These are phyloP conservation scores for Westerdykella sp. DNA, from an alignment of 2,329 filamentous ascomycete species.

Conservation along the genomic window DNA sequence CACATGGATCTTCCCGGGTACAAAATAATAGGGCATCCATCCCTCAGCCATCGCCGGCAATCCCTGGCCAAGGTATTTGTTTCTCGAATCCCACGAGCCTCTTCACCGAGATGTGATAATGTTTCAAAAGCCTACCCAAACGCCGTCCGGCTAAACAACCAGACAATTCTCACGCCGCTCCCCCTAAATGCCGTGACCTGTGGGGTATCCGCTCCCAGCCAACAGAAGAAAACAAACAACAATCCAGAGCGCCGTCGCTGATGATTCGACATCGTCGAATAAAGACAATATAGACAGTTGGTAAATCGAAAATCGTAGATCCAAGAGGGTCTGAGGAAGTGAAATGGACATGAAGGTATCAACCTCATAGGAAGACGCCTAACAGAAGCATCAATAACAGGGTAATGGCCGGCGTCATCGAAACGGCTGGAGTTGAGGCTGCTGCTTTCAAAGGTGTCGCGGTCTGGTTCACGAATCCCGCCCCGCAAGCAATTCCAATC, in stretches of 20 bases:
- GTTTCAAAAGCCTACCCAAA: constrained; percentile 1
- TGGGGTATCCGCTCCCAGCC: constrained; percentile 17
- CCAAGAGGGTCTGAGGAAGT: constrained; percentile 2
- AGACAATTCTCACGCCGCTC: constrained; percentile 7
- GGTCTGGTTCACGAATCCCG: constrained; percentile 48
- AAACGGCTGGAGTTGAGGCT: constrained; percentile 15
- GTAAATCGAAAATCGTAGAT: constrained; percentile 1
- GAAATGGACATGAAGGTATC: constrained; percentile 8
- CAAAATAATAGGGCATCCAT: neutral
- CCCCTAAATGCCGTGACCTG: constrained; percentile 8
- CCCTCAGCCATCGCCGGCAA: neutral
- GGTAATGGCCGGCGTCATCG: constrained; percentile 26
- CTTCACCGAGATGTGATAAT: neutral
- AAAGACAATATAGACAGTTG: constrained; percentile 3
- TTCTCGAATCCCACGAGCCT: neutral
- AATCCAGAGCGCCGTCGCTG: constrained; percentile 31
- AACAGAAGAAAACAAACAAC: constrained; percentile 11
- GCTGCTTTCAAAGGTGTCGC: constrained; percentile 38
- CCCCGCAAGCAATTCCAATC: constrained; percentile 61
- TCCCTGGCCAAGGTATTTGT: neutral
- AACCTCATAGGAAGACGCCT: constrained; percentile 26
- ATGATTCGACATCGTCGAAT: constrained; percentile 25
- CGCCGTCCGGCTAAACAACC: constrained; percentile 1
- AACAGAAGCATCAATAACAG: constrained; percentile 32
- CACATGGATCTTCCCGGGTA: constrained; percentile 2